Base-by-base conservation (phyloP, 257 asterid genomes). In the Sherardia arvensis region DNA sequence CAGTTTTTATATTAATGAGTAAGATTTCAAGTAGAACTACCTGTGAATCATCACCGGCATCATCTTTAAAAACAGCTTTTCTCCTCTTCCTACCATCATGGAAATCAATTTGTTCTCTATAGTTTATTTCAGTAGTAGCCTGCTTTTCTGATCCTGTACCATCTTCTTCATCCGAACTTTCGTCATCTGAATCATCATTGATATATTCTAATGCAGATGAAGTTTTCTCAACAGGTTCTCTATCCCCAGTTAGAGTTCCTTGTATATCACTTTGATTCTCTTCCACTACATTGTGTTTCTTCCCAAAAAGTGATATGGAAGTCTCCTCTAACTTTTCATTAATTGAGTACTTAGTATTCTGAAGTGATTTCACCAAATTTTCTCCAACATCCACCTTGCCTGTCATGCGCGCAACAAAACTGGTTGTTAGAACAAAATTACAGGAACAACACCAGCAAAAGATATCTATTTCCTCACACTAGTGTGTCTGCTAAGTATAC, bases 341-440 rank as follows among this genome's bases (percentile, higher is more conserved):
- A 47, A 93, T 80, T 33, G 97, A 87, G 76, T 83, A 83, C 66
- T 77, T 80, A 1, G 93, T 80, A 72, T 81, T 87, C 82, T 93
- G 99, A 61, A 93, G 82, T 49, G 99, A 84, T 77, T 84, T 93
- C 61, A 93, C 97, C 87, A 93, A 62, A 53, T 74, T 86, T 71
- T 87, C 84, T 56, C 99, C 99, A 49, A 84, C 93, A 84, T 93
- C 97, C n/a, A 69, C 84, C 68, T 84, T 85, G 57, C 87, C 99
- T 93, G 86, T 38, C 25, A 58, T 18, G 43, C 43, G 71, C 21
- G 67, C 2, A n/a, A 56, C 38, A 25, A 80, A 59, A 43, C 53
- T 8, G 48, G 22, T n/a, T 48, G 22, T 48, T 71, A 67, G 30
- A 59, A 48, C 22, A 45, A 33, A 66, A 65, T 28, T 34, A 36